phyloP scores from a whole-genome alignment of 306 rosid species.

The Medicago lupulina region DNA sequence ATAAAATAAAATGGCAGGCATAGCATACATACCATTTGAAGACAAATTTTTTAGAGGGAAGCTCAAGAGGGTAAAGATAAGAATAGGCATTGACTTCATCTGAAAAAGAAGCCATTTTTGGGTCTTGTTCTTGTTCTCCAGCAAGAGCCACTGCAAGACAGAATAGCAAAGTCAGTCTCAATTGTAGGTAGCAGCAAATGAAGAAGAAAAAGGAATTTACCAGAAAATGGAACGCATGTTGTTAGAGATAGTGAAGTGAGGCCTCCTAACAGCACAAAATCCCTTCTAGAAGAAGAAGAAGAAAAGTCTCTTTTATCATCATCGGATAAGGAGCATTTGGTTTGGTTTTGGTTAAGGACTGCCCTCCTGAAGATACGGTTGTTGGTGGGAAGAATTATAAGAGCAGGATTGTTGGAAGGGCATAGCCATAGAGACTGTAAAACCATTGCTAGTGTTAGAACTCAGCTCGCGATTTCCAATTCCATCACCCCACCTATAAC shows the following conservation, averaged over 20 bases:
- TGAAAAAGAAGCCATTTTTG: constrained; percentile 61
- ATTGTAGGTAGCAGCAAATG: constrained; percentile 7
- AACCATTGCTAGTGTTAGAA: not conserved
- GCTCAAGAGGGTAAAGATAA: constrained; percentile 75
- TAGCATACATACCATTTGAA: constrained; percentile 74
- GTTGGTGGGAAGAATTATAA: not conserved
- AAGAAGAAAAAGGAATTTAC: not conserved
- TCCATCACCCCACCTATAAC: not conserved
- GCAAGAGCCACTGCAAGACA: constrained; percentile 69
- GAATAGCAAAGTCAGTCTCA: not conserved
- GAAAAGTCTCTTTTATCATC: constrained; percentile 42
- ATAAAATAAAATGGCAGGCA: constrained; percentile 12
- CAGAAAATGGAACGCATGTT: constrained; percentile 48
- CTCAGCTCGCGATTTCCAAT: not conserved
- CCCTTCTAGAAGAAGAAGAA: constrained; percentile 59
- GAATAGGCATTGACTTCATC: constrained; percentile 87
- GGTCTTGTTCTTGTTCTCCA: constrained; percentile 62
- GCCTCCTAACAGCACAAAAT: constrained; percentile 67
- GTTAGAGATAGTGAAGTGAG: constrained; percentile 58
- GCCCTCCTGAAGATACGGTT: constrained; percentile 44
- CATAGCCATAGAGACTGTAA: constrained; percentile 3
- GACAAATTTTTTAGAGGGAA: constrained; percentile 68
- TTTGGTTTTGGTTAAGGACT: constrained; percentile 45
- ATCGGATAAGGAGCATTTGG: constrained; percentile 37
- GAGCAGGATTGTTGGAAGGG: not conserved